Base-by-base conservation (phyloP, 2,329 filamentous ascomycete species). In the Harringtonia aguacate region DNA sequence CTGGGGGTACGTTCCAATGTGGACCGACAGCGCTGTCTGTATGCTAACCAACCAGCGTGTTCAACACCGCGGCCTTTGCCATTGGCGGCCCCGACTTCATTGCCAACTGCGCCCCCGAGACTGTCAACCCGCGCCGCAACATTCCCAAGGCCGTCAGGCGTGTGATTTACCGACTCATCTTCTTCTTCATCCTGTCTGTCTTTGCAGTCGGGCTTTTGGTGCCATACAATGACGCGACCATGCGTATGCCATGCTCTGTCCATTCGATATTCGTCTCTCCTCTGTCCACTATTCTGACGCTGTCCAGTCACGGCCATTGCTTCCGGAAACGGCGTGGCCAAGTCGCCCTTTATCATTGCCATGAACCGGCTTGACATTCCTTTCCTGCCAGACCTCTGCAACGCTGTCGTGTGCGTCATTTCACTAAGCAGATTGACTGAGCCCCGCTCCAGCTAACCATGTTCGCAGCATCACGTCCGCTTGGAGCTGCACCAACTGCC, bases 1-100 rank as follows among this genome's bases (percentile, higher is more conserved):
- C n/a, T n/a, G n/a, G n/a, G 34, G 17, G 31, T 34, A 34, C 31
- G 8, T 34, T n/a, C 31, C 31, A 9, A 15, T 13, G 10, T 7
- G 12, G 8, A 7, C 10, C 31, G 15, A 34, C 8, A 34, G 31
- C 6, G 8, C 17, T 15, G 15, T 34, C 28, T 30, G 28, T 14
- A 8, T 30, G 28, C 34, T 36, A 12, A 38, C 21, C 10, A 38
- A 22, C 9, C 36, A 38, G 36, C 21, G 36, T 36, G 13, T 36
- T 36, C 21, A 63, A 72, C 46, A 47, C 40, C 36, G 46, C 46
- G 34, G 36, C 46, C 34, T 66, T 64, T 36, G 61, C 61, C 33
- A 66, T 62, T 39, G 53, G 57, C 27, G 58, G 58, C 22, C 79
- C 78, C 3, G 78, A 83, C 55, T 65, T 82, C n/a, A 64, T 67